Evolutionary conservation across 2,329 filamentous ascomycete species (phyloP).

Genomic region (Beauveria varroae): DNA sequence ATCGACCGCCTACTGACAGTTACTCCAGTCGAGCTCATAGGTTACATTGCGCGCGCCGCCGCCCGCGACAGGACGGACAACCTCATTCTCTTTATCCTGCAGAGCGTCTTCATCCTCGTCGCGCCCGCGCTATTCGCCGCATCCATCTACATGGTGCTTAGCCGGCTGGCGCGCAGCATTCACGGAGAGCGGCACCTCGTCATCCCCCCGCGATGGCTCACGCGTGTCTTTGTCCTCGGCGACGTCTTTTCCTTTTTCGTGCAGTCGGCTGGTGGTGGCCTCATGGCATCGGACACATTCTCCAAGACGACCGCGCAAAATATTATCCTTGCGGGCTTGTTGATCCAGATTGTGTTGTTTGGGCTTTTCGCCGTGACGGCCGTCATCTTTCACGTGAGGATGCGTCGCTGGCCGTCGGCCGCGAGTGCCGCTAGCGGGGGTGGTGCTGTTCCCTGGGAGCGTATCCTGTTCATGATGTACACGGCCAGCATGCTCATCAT

Average conservation of each 20-base stretch:
- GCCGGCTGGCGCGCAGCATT: constrained; percentile 33
- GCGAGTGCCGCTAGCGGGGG: constrained; percentile 10
- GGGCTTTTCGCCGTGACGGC: constrained; percentile 45
- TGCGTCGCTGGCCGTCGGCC: constrained; percentile 16
- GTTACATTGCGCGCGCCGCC: constrained; percentile 28
- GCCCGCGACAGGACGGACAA: constrained; percentile 22
- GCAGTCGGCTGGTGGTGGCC: constrained; percentile 37
- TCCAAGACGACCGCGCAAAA: constrained; percentile 34
- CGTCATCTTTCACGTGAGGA: constrained; percentile 38
- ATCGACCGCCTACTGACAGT: background rate
- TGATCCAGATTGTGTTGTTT: constrained; percentile 51
- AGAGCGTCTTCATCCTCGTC: constrained; percentile 37
- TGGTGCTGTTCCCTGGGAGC: constrained; percentile 24
- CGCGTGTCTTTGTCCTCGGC: constrained; percentile 46
- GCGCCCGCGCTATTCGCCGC: constrained; percentile 42
- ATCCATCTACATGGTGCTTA: constrained; percentile 43
- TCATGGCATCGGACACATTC: constrained; percentile 20
- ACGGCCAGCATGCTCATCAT: constrained; percentile 31
- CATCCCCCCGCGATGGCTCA: constrained; percentile 34
- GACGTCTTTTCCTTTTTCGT: constrained; percentile 46
- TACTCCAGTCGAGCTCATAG: constrained; percentile 35
- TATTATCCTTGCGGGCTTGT: constrained; percentile 48
- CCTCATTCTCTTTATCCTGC: constrained; percentile 32
- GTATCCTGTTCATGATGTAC: constrained; percentile 30
- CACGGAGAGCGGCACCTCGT: constrained; percentile 27